Percentiles rank a stretch among this genome's conserved stretches.
These are phyloP conservation scores for Agrocybe chaxingu DNA, from an alignment of 768 basidiomycete species.

Conservation along the genomic window DNA sequence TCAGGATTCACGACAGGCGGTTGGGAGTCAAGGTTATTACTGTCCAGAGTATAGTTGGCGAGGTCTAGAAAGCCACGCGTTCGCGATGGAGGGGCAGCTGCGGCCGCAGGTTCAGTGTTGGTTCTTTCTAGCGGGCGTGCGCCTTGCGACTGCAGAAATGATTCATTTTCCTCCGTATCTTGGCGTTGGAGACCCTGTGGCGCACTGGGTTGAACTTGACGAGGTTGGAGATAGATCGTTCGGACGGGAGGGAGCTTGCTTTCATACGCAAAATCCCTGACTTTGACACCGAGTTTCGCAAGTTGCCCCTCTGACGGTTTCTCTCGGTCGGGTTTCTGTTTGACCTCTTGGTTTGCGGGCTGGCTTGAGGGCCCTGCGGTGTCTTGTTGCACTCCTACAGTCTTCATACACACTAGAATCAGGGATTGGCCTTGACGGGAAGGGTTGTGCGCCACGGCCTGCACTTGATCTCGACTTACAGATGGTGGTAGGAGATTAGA, in stretches of 20 bases:
- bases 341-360: too few relatives aligned
- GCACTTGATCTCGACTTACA: too few relatives aligned
- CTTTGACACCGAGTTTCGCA: conserved; percentile 38
- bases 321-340: conserved; percentile 21
- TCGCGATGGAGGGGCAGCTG: conserved; percentile 11
- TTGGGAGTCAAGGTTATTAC: conserved; percentile 16
- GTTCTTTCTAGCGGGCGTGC: conserved; percentile 22
- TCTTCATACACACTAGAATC: too few relatives aligned
- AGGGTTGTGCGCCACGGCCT: too few relatives aligned
- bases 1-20: conserved; percentile 10
- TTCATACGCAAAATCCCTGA: conserved; percentile 69
- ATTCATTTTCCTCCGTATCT: conserved; percentile 19
- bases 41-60: conserved; percentile 14
- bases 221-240: conserved; percentile 43
- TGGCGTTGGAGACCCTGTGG: conserved; percentile 34
- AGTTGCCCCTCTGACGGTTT: conserved; percentile 57
- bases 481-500: too few relatives aligned
- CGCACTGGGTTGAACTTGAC: conserved; percentile 44
- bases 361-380: too few relatives aligned
- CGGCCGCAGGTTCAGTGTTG: conserved; percentile 27
- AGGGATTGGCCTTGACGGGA: too few relatives aligned
- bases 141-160: conserved; percentile 16
- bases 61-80: conserved; percentile 24
- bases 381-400: too few relatives aligned
- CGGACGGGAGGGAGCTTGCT: conserved; percentile 54